These are phyloP conservation scores for Eucalyptus sp. DNA, from an alignment of 345 rosid species.

Conservation along the genomic window DNA sequence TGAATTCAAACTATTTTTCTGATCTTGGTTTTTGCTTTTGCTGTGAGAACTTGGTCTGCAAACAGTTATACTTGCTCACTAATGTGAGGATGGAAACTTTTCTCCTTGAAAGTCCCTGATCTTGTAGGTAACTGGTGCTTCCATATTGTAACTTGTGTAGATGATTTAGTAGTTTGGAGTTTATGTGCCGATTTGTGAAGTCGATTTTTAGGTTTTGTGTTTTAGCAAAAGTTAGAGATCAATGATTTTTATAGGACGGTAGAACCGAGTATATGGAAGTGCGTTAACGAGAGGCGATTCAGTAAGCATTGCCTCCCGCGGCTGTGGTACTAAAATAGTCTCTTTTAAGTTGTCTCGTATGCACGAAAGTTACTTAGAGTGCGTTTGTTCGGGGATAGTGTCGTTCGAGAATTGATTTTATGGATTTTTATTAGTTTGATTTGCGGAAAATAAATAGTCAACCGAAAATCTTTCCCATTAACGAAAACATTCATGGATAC, in stretches of 20 bases:
- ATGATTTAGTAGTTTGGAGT: not conserved
- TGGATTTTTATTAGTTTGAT: no score
- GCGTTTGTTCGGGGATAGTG: no score
- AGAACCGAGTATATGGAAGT: not conserved
- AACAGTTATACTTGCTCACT: not conserved
- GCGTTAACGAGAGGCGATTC: not conserved
- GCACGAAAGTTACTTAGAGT: not conserved
- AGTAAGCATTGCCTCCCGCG: not conserved
- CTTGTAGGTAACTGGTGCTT: not conserved
- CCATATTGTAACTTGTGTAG: not conserved
- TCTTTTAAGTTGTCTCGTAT: not conserved
- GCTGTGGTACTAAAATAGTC: not conserved
- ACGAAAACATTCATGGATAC: no score
- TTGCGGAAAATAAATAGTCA: no score
- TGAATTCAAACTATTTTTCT: not conserved
- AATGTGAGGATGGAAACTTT: not conserved
- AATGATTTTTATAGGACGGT: not conserved
- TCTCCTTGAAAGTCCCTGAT: not conserved
- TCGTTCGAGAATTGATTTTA: rapidly evolving
- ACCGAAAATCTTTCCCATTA: rapidly evolving
- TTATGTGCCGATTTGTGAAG: not conserved
- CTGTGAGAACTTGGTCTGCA: not conserved
- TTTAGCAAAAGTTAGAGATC: not conserved
- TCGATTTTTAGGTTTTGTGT: not conserved
- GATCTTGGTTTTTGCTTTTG: not conserved